Evolutionary conservation across 2,329 filamentous ascomycete genomes (phyloP).

Genomic region (Elsinoe australis): DNA sequence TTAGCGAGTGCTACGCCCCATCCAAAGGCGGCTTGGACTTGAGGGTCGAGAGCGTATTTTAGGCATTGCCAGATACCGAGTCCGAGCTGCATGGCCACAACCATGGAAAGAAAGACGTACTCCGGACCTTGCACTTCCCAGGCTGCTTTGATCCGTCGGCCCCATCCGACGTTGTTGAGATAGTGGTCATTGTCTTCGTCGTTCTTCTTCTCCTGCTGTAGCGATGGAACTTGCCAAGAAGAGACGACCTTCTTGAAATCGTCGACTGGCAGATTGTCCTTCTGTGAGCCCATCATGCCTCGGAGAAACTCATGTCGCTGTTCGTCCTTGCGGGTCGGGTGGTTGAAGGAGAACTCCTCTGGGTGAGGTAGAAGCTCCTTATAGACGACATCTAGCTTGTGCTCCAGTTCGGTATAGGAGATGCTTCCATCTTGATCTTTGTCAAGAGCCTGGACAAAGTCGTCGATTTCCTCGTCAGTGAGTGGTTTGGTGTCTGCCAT

Average conservation of each 20-base stretch:
- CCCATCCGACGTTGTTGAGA: slow-evolving; percentile 35
- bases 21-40: slow-evolving; percentile 46
- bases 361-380: slow-evolving; percentile 44
- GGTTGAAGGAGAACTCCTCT: slow-evolving; percentile 40
- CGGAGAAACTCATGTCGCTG: slow-evolving; percentile 45
- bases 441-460: slow-evolving; percentile 49
- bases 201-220: slow-evolving; percentile 48
- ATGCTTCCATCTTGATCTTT: slow-evolving; percentile 46
- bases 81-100: slow-evolving; percentile 42
- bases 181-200: slow-evolving; percentile 43
- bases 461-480: slow-evolving; percentile 40
- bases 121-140: slow-evolving; percentile 51
- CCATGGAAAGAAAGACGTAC: slow-evolving; percentile 43
- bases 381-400: slow-evolving; percentile 47
- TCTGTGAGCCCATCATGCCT: slow-evolving; percentile 41
- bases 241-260: slow-evolving; percentile 51
- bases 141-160: slow-evolving; percentile 44
- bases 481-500: slow-evolving; percentile 24
- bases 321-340: slow-evolving; percentile 30
- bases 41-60: slow-evolving; percentile 42
- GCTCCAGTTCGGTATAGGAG: slow-evolving; percentile 46
- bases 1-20: slow-evolving; percentile 52
- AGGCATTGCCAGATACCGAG: slow-evolving; percentile 51
- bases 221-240: slow-evolving; percentile 51
- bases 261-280: slow-evolving; percentile 38